Conservation (phyloP, 2,329 filamentous ascomycete genomes). For the Xylariaceae sp. region DNA sequence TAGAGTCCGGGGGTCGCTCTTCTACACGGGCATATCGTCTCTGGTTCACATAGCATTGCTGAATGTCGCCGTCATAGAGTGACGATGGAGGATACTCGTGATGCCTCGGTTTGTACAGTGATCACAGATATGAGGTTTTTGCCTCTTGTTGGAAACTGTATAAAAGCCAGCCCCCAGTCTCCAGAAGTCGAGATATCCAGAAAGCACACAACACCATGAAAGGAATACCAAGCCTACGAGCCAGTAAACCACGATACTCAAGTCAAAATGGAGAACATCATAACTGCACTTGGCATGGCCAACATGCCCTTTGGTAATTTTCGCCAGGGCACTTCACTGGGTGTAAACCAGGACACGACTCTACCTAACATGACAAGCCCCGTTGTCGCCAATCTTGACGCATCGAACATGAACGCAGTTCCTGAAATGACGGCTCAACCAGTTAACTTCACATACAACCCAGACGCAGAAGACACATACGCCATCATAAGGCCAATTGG, state of each 20-base stretch:
- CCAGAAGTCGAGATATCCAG: background rate
- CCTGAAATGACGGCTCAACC: background rate
- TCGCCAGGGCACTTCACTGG: background rate
- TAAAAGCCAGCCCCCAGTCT: background rate
- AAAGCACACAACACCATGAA: background rate
- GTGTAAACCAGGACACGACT: background rate
- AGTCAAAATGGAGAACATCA: background rate
- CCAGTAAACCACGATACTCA: background rate
- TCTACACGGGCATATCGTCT: too few species aligned
- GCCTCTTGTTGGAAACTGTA: background rate
- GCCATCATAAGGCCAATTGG: too few species aligned
- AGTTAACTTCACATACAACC: background rate
- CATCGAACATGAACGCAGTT: background rate
- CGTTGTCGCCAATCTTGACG: too few species aligned
- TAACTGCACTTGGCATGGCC: background rate
- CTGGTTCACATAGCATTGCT: background rate
- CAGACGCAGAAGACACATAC: too few species aligned
- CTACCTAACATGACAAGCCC: too few species aligned
- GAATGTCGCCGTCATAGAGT: background rate
- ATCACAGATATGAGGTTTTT: background rate
- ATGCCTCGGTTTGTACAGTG: background rate
- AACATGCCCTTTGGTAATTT: background rate
- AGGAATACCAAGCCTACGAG: background rate
- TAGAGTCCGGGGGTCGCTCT: too few species aligned
- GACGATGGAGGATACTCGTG: background rate